Evolutionary conservation across 106 monocot genomes (phyloP).

Genomic region (Dendrobium officinale): DNA sequence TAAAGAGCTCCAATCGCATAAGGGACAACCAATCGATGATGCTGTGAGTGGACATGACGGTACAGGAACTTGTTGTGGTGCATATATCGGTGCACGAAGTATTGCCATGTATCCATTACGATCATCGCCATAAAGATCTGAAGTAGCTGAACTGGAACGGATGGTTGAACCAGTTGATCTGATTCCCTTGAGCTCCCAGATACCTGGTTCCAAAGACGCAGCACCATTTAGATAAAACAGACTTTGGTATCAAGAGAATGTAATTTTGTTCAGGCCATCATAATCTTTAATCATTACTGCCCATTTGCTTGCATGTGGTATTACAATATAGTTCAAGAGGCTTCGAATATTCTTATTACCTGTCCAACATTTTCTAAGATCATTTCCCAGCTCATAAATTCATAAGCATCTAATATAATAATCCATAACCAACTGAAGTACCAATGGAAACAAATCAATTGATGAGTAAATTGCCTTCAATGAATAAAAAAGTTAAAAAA

Average conservation of each 20-base stretch:
- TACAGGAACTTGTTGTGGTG: conserved; percentile 81
- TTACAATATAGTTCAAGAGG: no score
- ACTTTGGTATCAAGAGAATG: not conserved
- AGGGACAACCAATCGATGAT: conserved; percentile 1
- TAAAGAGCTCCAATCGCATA: conserved; percentile 1
- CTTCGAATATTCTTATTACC: no score
- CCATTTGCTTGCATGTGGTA: no score
- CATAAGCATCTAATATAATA: no score
- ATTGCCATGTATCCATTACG: conserved; percentile 88
- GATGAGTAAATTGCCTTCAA: not conserved
- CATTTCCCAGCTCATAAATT: no score
- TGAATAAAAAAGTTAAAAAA: not conserved
- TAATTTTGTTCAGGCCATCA: not conserved
- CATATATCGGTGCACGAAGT: conserved; percentile 83
- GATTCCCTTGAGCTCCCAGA: conserved; percentile 17
- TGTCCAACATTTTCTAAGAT: no score
- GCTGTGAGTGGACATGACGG: conserved; percentile 46
- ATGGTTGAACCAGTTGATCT: not conserved
- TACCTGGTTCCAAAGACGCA: conserved; percentile 19
- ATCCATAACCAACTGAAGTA: no score
- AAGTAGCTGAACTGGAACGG: conserved; percentile 29
- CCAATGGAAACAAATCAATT: no score
- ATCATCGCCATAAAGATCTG: conserved; percentile 75
- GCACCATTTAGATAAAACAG: not conserved
- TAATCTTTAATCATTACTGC: no score